Evolutionary conservation across 208 protist species (phyloP).

Genomic region (Crithidia expoeki): DNA sequence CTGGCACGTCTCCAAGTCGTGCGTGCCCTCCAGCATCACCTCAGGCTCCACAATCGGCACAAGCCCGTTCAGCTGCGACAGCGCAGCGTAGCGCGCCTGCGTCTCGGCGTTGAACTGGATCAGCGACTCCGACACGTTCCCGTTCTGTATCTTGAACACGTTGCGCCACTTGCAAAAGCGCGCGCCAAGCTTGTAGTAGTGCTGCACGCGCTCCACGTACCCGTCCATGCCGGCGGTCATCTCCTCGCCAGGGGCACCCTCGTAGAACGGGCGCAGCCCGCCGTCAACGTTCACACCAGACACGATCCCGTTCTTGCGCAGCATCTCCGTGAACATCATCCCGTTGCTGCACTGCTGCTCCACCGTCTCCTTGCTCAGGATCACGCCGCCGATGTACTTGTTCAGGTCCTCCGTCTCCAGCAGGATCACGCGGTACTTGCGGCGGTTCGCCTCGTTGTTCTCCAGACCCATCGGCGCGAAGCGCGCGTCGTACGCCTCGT

Average conservation of each 20-base stretch:
- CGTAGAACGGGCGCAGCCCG: constrained; percentile 72
- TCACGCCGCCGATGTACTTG: constrained; percentile 96
- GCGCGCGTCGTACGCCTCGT: constrained; percentile 88
- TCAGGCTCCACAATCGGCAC: constrained; percentile 98
- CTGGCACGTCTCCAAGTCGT: constrained; percentile 91
- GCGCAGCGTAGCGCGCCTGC: constrained; percentile 94
- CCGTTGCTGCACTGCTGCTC: constrained; percentile 91
- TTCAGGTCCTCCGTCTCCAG: constrained; percentile 73
- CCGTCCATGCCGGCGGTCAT: constrained; percentile 95
- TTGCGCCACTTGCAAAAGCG: constrained; percentile 98
- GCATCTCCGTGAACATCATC: constrained; percentile 83
- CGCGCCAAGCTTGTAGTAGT: constrained; percentile 96
- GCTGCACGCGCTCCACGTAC: constrained; percentile 82
- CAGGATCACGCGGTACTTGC: constrained; percentile 91
- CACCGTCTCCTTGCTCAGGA: constrained; percentile 97
- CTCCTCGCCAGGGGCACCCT: constrained; percentile 92
- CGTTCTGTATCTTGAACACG: constrained; percentile 94
- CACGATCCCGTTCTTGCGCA: constrained; percentile 86
- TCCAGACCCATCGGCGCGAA: constrained; percentile 88
- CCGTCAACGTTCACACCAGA: constrained; percentile 97
- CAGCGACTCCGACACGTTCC: constrained; percentile 85
- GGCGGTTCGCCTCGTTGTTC: constrained; percentile 91
- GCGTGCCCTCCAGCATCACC: constrained; percentile 95
- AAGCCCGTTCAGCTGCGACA: constrained; percentile 96
- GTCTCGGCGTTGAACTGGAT: constrained; percentile 94